Evolutionary conservation across 2,329 filamentous ascomycete species (phyloP).

Genomic region (Beauveria caledonica): DNA sequence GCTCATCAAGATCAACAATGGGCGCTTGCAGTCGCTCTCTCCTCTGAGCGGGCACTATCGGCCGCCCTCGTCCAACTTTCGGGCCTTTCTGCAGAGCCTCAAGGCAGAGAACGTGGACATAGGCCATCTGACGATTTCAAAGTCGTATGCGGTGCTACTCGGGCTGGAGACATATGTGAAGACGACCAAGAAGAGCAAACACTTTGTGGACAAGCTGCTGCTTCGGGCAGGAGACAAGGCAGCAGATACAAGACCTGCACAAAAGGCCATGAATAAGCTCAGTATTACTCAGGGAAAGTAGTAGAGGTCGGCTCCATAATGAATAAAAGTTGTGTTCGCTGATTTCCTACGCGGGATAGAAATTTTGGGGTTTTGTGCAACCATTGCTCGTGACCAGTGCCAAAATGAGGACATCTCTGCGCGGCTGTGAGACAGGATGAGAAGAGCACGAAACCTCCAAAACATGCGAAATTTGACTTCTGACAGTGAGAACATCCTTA

Average conservation of each 20-base stretch:
- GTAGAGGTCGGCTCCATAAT: background rate
- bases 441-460: too few relatives aligned
- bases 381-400: too few relatives aligned
- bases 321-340: background rate
- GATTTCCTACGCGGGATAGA: too few relatives aligned
- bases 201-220: slow-evolving; percentile 38
- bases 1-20: slow-evolving; percentile 75
- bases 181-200: slow-evolving; percentile 57
- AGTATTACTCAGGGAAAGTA: background rate
- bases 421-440: too few relatives aligned
- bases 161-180: slow-evolving; percentile 75
- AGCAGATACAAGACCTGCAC: slow-evolving; percentile 39
- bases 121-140: slow-evolving; percentile 67
- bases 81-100: slow-evolving; percentile 67
- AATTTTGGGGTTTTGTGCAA: too few relatives aligned
- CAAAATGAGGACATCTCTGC: too few relatives aligned
- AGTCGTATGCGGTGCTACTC: slow-evolving; percentile 73
- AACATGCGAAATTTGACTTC: too few relatives aligned
- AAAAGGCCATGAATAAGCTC: slow-evolving; percentile 41
- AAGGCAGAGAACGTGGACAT: slow-evolving; percentile 70
- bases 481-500: background rate
- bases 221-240: slow-evolving; percentile 52
- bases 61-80: slow-evolving; percentile 74
- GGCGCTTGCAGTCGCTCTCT: slow-evolving; percentile 64
- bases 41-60: slow-evolving; percentile 75